Evolutionary conservation across 768 basidiomycete genomes (phyloP), one percentile per base, ranked within the genome.

Genomic region (Hericium erinaceus): DNA sequence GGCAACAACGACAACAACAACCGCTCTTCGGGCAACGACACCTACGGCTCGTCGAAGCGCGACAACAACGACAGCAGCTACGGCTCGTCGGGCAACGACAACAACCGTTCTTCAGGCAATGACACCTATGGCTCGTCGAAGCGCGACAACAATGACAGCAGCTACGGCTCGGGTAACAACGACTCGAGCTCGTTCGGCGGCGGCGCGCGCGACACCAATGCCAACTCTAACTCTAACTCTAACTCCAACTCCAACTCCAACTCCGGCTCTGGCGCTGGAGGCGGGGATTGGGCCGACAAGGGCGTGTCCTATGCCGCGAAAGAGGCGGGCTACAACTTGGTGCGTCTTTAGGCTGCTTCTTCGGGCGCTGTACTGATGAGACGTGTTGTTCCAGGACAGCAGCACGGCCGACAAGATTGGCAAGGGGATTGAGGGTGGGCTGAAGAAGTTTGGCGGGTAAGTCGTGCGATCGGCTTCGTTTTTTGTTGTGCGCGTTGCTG

Each of bases 261-360:
- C 20, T n/a, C 49, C 54, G 33, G 40, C 56, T 18, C 56, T 9
- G 41, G 53, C 28, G 10, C n/a, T 4, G 53, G 69, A 48, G 59
- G 61, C 10, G 61, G 58, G 28, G 67, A 72, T 62, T 75, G 62
- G 68, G 41, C 74, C 52, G 67, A 74, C 58, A 73, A 75, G 58
- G 74, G 77, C 48, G 66, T 81, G 38, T 12, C 26, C 46, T 62
- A 50, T 57, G 69, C 68, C 15, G 66, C 78, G 7, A 56, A 68
- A 57, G 72, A 75, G 64, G 73, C 72, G 28, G 80, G 80, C 0
- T 73, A 69, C 61, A 73, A 77, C 58, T 7, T 80, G 15, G 79
- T 81, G 57, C 52, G 77, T 70, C 10, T 48, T 26, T 28, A 10
- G 22, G 20, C 49, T 24, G 33, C 49, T 26, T 24, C 39, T 59